phyloP scores from a whole-genome alignment of 2,329 filamentous ascomycete genomes.

The Basipetospora sp. region DNA sequence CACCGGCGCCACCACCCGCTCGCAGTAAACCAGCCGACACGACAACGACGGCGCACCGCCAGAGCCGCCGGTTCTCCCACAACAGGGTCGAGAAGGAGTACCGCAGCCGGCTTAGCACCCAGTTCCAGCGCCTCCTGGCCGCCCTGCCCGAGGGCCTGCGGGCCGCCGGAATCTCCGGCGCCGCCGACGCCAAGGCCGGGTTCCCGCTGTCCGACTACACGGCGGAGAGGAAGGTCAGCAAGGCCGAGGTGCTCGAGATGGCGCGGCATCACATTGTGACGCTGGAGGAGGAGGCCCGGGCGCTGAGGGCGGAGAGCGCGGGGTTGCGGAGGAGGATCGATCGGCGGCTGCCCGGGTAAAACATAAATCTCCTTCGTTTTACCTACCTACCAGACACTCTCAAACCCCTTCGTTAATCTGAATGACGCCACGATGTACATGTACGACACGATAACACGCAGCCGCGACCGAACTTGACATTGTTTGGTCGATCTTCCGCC shows the following conservation, averaged over 20 bases:
- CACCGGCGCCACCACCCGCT: no score
- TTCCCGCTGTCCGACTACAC: slow-evolving; percentile 6
- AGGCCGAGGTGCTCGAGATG: slow-evolving; percentile 22
- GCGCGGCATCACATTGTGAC: slow-evolving; percentile 19
- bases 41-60: no score
- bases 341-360: no score
- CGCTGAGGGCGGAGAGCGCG: slow-evolving; percentile 16
- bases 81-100: slow-evolving; percentile 21
- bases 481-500: no score
- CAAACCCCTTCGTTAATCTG: no score
- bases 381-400: no score
- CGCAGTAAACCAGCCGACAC: no score
- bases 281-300: slow-evolving; percentile 17
- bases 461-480: no score
- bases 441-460: no score
- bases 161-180: slow-evolving; percentile 7
- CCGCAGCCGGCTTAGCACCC: slow-evolving; percentile 18
- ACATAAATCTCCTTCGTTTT: no score
- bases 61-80: slow-evolving; percentile 16
- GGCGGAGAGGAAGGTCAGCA: slow-evolving; percentile 19
- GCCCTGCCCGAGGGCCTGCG: slow-evolving; percentile 13
- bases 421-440: no score
- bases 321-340: slow-evolving; percentile 10
- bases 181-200: slow-evolving; percentile 4
- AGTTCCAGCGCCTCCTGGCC: slow-evolving; percentile 17